Percentiles rank a stretch among this genome's conserved stretches.
phyloP scores from a whole-genome alignment of 371 early-diverging fungal species.

The Funneliformis caledonium region DNA sequence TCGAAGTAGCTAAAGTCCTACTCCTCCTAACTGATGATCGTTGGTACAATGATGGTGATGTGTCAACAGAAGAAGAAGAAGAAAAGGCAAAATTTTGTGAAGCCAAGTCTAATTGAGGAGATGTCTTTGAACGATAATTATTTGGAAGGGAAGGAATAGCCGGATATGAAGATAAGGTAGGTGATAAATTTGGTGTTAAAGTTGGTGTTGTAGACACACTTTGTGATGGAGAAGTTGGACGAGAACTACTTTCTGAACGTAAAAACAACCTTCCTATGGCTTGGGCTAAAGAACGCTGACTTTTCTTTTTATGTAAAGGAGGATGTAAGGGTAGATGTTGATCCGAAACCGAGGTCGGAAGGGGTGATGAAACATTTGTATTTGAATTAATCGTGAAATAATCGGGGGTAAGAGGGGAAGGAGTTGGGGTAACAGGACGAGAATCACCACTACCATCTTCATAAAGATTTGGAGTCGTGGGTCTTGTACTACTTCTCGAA shows the following conservation, averaged over 20 bases:
- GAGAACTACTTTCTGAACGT: slow-evolving; percentile 18
- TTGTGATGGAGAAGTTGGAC: neutral
- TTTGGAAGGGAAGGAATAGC: neutral
- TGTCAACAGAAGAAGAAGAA: neutral
- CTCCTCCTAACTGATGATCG: neutral
- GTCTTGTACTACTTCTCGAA: slow-evolving; percentile 6
- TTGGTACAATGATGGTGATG: neutral
- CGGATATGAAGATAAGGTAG: neutral
- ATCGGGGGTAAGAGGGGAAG: neutral
- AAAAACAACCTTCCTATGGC: slow-evolving; percentile 15
- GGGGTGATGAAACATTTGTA: neutral
- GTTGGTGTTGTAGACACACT: neutral
- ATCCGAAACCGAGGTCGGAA: neutral
- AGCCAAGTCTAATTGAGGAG: neutral
- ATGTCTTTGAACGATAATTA: neutral
- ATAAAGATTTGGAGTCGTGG: neutral
- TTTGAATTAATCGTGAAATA: neutral
- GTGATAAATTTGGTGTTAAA: neutral
- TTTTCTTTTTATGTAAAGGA: slow-evolving; percentile 21
- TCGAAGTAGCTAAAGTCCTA: neutral
- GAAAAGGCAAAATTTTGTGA: neutral
- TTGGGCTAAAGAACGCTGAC: slow-evolving; percentile 32
- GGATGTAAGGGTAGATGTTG: neutral
- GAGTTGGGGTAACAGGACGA: neutral
- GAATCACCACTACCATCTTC: neutral